Percentiles rank a stretch among this genome's conserved stretches.
Evolutionary conservation across 2,329 filamentous ascomycete species (phyloP).

Genomic region (Ophiostoma quercus): DNA sequence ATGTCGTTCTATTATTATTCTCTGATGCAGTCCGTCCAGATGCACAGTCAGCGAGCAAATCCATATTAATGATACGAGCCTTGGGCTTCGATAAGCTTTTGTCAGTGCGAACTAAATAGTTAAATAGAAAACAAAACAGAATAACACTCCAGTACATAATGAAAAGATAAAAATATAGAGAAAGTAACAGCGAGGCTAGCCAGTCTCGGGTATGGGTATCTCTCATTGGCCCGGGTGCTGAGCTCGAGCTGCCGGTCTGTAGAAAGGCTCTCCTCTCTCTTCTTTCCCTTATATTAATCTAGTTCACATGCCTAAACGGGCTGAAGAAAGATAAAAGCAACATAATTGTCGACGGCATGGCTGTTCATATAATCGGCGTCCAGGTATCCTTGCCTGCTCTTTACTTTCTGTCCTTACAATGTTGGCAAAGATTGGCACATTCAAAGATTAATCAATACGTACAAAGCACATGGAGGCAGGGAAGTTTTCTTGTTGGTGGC

Average conservation of each 20-base stretch:
- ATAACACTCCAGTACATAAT: neutral
- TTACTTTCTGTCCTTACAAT: neutral
- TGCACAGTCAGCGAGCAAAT: neutral
- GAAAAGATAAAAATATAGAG: neutral
- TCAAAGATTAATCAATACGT: neutral
- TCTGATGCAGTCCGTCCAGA: neutral
- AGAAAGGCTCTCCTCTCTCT: neutral
- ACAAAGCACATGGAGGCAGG: constrained; percentile 3
- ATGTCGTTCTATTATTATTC: neutral
- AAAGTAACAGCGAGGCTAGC: constrained; percentile 11
- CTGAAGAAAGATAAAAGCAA: neutral
- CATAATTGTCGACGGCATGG: neutral
- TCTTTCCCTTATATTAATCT: neutral
- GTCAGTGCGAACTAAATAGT: neutral
- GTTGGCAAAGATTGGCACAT: neutral
- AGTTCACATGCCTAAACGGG: neutral
- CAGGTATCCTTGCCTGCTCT: neutral
- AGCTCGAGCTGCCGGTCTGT: neutral
- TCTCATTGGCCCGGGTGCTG: constrained; percentile 10
- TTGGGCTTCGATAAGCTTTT: neutral
- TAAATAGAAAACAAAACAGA: neutral
- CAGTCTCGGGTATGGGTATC: constrained; percentile 15
- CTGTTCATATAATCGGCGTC: neutral
- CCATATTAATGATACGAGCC: neutral
- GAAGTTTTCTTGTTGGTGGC: constrained; percentile 1